A percentile compares a stretch with the other conserved stretches of the same genome.
Evolutionary conservation across 768 basidiomycete genomes (phyloP).

Genomic region (Suillus fuscotomentosus): DNA sequence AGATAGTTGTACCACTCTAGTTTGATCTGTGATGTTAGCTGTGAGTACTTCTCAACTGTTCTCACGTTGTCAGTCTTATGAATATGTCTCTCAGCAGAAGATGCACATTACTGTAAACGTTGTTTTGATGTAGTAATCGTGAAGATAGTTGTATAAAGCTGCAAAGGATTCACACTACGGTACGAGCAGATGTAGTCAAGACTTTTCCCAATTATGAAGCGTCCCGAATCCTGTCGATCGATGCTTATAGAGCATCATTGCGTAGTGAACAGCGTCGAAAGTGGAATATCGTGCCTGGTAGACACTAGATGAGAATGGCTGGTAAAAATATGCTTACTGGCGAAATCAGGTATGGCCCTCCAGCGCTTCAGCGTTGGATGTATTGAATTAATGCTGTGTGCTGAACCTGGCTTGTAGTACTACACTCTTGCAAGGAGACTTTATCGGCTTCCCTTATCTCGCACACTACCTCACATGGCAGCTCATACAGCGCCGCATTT

Average conservation of each 20-base stretch:
- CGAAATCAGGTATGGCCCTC: too few relatives aligned
- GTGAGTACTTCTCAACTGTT: neutral
- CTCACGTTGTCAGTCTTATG: neutral
- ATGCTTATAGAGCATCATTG: neutral
- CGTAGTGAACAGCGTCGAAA: neutral
- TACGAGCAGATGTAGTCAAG: neutral
- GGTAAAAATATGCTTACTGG: neutral
- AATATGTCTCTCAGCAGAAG: neutral
- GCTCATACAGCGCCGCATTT: too few relatives aligned
- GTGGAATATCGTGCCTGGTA: neutral
- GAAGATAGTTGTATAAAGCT: neutral
- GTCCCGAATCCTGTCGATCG: neutral
- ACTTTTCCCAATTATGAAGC: neutral
- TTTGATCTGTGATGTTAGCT: conserved; percentile 1
- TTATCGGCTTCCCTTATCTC: too few relatives aligned
- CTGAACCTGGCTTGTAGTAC: neutral
- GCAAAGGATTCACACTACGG: neutral
- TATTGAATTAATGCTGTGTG: neutral
- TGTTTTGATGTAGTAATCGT: neutral
- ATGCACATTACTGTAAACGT: conserved; percentile 1
- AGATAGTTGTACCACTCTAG: neutral
- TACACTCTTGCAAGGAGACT: too few relatives aligned
- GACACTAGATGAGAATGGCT: neutral
- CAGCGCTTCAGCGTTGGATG: neutral
- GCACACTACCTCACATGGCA: too few relatives aligned